These are phyloP conservation scores for Acanthamoeba triangularis DNA, from an alignment of 208 protist species.

Conservation along the genomic window DNA sequence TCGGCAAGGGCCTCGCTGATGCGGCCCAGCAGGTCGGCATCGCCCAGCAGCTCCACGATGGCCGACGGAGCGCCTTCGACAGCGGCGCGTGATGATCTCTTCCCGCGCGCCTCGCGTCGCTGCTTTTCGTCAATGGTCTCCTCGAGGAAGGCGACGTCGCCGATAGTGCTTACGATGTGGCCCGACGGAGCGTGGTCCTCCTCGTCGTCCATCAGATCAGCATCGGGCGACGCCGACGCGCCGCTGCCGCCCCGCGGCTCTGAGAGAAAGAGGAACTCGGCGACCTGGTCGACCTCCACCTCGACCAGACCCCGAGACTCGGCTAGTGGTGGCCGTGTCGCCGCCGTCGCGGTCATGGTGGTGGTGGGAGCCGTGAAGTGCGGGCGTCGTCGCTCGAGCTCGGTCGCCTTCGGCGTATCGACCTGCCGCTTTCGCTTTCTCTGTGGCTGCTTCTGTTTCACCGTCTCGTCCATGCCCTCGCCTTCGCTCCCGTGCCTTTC, in stretches of 20 bases:
- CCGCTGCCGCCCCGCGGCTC: background rate
- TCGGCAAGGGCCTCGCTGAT: background rate
- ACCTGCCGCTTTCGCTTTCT: too few species aligned
- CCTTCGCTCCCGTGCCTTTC: background rate
- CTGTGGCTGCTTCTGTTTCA: too few species aligned
- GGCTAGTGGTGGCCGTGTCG: too few species aligned
- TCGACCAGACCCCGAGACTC: background rate
- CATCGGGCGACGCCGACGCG: background rate
- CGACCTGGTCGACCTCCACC: background rate
- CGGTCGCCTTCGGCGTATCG: background rate
- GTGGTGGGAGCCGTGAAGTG: background rate
- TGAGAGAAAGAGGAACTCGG: conserved; percentile 16
- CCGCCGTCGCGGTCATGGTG: background rate
- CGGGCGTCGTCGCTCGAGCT: too few species aligned
- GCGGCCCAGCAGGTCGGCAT: background rate
- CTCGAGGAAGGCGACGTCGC: background rate
- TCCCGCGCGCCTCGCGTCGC: background rate
- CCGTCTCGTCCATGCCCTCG: background rate
- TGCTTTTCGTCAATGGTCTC: background rate
- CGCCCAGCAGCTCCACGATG: background rate
- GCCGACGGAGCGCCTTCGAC: background rate
- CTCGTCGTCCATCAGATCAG: background rate
- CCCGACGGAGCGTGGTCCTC: background rate
- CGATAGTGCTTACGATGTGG: background rate
- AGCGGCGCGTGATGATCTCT: background rate